Evolutionary conservation across 352 stramenopile species (phyloP).

Genomic region (Pythium volutum): DNA sequence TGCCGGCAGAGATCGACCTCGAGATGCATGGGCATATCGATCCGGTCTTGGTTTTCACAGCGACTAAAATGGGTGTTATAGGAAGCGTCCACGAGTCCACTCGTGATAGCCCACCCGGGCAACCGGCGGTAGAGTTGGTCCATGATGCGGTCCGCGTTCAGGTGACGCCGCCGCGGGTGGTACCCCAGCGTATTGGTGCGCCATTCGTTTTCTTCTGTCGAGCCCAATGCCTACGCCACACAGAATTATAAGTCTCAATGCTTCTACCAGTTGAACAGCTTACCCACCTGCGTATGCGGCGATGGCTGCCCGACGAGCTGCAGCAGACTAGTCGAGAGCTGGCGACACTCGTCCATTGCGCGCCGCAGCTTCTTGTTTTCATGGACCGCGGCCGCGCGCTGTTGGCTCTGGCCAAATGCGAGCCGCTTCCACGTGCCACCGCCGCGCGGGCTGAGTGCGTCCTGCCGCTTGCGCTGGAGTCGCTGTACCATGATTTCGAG

Average conservation of each 20-base stretch:
- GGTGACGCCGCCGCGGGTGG: conserved; percentile 10
- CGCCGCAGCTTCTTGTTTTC: conserved; percentile 19
- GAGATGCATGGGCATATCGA: conserved; percentile 6
- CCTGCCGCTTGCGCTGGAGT: conserved; percentile 7
- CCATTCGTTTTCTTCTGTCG: conserved; percentile 25
- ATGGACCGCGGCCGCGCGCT: not conserved
- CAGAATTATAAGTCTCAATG: too few relatives aligned
- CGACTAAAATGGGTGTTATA: conserved; percentile 1
- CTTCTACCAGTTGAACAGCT: not conserved
- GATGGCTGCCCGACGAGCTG: not conserved
- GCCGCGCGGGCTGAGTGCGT: conserved; percentile 24
- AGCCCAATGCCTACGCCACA: conserved; percentile 1
- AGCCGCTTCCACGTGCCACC: conserved; percentile 11
- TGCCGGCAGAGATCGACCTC: conserved; percentile 12
- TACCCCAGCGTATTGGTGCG: conserved; percentile 7
- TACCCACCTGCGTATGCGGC: not conserved
- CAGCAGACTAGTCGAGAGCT: conserved; percentile 3
- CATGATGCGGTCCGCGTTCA: conserved; percentile 24
- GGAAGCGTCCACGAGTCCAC: conserved; percentile 5
- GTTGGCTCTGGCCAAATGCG: conserved; percentile 6
- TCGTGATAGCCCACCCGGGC: conserved; percentile 15
- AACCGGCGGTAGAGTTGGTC: conserved; percentile 9
- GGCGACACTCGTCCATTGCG: conserved; percentile 12
- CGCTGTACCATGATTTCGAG: conserved; percentile 4
- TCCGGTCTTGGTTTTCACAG: not conserved